Evolutionary conservation across 1,139 yeast species (phyloP).

Genomic region (Debaryomyces sp.): DNA sequence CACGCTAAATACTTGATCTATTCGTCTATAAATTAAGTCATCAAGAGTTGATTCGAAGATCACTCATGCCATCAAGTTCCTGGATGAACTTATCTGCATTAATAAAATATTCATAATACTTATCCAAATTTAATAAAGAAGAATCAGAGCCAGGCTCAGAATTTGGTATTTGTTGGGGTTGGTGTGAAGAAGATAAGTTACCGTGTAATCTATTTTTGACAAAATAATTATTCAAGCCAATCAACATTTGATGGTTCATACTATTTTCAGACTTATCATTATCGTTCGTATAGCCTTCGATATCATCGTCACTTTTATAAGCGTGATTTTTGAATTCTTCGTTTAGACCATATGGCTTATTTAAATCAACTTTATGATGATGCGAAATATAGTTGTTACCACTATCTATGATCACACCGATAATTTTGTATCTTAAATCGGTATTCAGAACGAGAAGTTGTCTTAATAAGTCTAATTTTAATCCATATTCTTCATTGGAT

Average conservation of each 20-base stretch:
- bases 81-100: constrained; percentile 31
- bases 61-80: constrained; percentile 21
- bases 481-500: constrained; percentile 18
- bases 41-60: constrained; percentile 7
- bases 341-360: constrained; percentile 1
- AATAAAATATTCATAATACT: constrained; percentile 22
- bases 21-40: background rate
- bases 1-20: background rate
- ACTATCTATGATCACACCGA: constrained; percentile 44
- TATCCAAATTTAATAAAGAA: background rate
- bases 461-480: constrained; percentile 17
- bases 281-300: constrained; percentile 2
- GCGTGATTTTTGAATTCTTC: constrained; percentile 1
- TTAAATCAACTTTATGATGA: constrained; percentile 11
- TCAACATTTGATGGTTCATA: constrained; percentile 16
- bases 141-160: background rate
- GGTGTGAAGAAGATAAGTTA: constrained; percentile 1
- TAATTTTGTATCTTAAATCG: constrained; percentile 18
- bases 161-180: no score
- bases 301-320: constrained; percentile 10
- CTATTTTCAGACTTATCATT: background rate
- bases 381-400: constrained; percentile 38
- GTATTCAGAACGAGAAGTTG: constrained; percentile 15
- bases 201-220: constrained; percentile 19
- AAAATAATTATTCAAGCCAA: constrained; percentile 19